phyloP scores from a whole-genome alignment of 1,284 basidiomycete genomes.

The Pseudozyma hubeiensis region DNA sequence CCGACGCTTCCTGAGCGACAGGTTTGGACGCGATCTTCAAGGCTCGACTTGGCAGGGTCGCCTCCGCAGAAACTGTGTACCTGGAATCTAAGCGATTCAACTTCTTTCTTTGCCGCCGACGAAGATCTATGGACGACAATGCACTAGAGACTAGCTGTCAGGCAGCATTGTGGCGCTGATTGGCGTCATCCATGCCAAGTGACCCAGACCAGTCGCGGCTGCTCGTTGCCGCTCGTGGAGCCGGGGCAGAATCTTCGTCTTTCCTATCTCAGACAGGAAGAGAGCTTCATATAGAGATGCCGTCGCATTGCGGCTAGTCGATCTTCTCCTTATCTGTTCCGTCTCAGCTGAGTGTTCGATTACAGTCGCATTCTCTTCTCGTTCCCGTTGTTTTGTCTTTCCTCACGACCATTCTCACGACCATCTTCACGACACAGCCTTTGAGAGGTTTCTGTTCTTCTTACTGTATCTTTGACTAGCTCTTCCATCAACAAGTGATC shows the following conservation, averaged over 20 bases:
- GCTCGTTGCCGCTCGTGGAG: too few relatives aligned
- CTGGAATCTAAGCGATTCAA: background rate
- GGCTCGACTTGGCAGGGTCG: conserved; percentile 2
- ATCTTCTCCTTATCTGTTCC: background rate
- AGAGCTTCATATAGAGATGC: too few relatives aligned
- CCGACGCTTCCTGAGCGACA: background rate
- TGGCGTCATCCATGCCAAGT: too few relatives aligned
- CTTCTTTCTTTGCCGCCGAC: background rate
- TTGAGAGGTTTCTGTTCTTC: conserved; percentile 17
- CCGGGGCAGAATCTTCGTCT: too few relatives aligned
- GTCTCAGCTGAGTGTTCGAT: background rate
- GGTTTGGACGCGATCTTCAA: background rate
- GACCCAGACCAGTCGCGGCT: too few relatives aligned
- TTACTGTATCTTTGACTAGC: background rate
- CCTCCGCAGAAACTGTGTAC: background rate
- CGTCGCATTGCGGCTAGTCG: too few relatives aligned
- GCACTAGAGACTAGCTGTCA: background rate
- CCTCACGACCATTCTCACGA: background rate
- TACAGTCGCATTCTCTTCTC: background rate
- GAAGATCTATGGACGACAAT: background rate
- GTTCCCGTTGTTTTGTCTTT: background rate
- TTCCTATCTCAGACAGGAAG: too few relatives aligned
- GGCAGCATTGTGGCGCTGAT: too few relatives aligned
- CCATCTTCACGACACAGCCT: conserved; percentile 5
- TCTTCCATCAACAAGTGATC: background rate